phyloP scores from a whole-genome alignment of 192 early-diverging fungal species.

The Spizellomyces punctatus region DNA sequence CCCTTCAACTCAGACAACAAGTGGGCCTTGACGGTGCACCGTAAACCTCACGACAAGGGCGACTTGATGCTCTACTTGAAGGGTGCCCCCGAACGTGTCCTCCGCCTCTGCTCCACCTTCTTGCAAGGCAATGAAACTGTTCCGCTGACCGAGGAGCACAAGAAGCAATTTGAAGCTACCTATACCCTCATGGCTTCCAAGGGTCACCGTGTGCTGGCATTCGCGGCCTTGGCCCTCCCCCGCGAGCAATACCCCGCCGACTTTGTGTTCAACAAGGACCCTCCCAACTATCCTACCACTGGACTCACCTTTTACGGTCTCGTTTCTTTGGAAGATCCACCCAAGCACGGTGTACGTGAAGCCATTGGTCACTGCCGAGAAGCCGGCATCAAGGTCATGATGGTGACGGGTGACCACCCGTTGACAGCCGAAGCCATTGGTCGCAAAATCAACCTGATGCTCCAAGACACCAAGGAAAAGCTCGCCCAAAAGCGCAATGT shows the following conservation, averaged over 20 bases:
- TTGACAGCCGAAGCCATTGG: slow-evolving; percentile 94
- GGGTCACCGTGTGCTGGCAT: slow-evolving; percentile 93
- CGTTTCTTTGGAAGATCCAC: slow-evolving; percentile 91
- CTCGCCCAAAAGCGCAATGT: slow-evolving; percentile 71
- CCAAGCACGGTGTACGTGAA: slow-evolving; percentile 98
- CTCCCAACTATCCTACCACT: slow-evolving; percentile 67
- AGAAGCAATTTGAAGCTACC: slow-evolving; percentile 66
- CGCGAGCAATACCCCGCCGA: slow-evolving; percentile 70
- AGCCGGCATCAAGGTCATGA: slow-evolving; percentile 96
- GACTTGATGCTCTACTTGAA: slow-evolving; percentile 83
- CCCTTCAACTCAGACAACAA: slow-evolving; percentile 96
- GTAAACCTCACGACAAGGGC: slow-evolving; percentile 69
- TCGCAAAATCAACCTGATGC: slow-evolving; percentile 92
- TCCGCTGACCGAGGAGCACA: slow-evolving; percentile 71
- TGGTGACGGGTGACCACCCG: slow-evolving; percentile 98
- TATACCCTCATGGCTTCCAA: slow-evolving; percentile 89
- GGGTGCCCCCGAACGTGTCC: slow-evolving; percentile 93
- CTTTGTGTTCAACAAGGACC: slow-evolving; percentile 76
- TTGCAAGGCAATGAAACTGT: slow-evolving; percentile 56
- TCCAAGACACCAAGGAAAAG: slow-evolving; percentile 82
- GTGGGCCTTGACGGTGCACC: slow-evolving; percentile 90
- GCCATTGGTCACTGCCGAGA: slow-evolving; percentile 90
- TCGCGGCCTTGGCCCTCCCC: slow-evolving; percentile 78
- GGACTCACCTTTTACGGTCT: slow-evolving; percentile 52
- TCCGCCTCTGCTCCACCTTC: slow-evolving; percentile 79